Evolutionary conservation across 2,329 filamentous ascomycete genomes (phyloP).

Genomic region (Cyphellophora europaea): DNA sequence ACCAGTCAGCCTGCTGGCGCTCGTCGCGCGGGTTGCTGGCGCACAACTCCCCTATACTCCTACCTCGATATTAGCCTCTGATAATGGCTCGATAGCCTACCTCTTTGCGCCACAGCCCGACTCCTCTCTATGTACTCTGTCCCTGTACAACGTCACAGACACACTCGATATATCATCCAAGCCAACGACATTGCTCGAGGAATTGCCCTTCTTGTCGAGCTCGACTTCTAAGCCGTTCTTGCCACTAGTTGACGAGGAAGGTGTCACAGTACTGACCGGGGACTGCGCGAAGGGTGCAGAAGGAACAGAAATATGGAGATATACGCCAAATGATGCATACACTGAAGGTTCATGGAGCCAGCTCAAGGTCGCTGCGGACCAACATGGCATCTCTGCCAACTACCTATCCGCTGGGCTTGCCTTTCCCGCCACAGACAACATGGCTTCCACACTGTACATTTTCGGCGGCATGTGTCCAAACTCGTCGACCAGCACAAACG

Average conservation of each 20-base stretch:
- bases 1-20: conserved; percentile 8
- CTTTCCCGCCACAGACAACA: conserved; percentile 55
- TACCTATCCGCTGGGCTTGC: conserved; percentile 53
- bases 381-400: conserved; percentile 38
- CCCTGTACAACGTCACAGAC: too few species aligned
- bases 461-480: conserved; percentile 81
- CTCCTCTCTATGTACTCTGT: too few species aligned
- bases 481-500: conserved; percentile 30
- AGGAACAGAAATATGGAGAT: conserved; percentile 58
- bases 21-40: conserved; percentile 13
- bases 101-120: conserved; percentile 63
- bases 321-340: conserved; percentile 36
- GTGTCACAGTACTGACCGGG: conserved; percentile 65
- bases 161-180: too few species aligned
- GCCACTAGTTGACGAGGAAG: conserved; percentile 53
- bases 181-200: conserved; percentile 28
- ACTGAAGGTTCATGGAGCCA: conserved; percentile 48
- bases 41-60: conserved; percentile 64
- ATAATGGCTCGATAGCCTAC: conserved; percentile 53
- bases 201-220: conserved; percentile 54
- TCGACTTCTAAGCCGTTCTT: conserved; percentile 50
- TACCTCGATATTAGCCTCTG: conserved; percentile 56
- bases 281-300: conserved; percentile 51
- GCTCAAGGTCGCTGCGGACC: conserved; percentile 26
- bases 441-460: conserved; percentile 51